Base-by-base conservation (phyloP, 495 filamentous ascomycete species). In the Penicillium canescens region DNA sequence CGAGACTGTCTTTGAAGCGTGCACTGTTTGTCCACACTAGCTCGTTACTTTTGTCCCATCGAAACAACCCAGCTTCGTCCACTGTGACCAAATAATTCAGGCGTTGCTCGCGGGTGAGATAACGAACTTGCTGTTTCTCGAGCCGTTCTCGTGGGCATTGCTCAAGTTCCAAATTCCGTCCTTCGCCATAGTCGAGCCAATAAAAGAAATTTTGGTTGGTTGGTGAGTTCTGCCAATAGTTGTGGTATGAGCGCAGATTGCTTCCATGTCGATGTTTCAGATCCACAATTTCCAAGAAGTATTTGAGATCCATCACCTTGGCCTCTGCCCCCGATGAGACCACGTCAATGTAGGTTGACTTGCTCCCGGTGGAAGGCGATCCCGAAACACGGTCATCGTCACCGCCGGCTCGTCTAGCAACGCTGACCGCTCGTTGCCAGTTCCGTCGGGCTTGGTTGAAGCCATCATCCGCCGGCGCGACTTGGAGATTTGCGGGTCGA, bases 221-320 rank as follows among this genome's bases (percentile, higher is more conserved):
- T 10, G 87, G 76, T 3, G 81, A 74, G 50, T 79, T 80, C 67
- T 91, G 90, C 92, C 92, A 97, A 50, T 86, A 82, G 35, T 79
- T 77, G 65, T 97, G 92, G 60, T 97, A 97, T 11, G 81, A 78
- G n/a, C 87, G 79, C 33, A 96, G 71, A 59, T 96, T 94, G 26
- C 81, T 82, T 2, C 92, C 92, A 66, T 96, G 92, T 3, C 92
- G 83, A 61, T 97, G 92, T 68, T 95, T 92, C 6, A 81, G 68
- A 62, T 96, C 92, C 13, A 96, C 89, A 88, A 97, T 93, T 65
- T 97, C 92, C 4, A 97, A 75, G 56, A 95, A 96, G 65, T 96
- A 97, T 57, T 87, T 86, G 31, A 96, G 68, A 45, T 90, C 91
- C 90, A 97, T 93, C 57, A 82, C 84, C 66, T 86, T 89, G 1